These are phyloP conservation scores for Debaryomyces fabryi DNA, from an alignment of 1,139 yeast genomes.

Conservation along the genomic window DNA sequence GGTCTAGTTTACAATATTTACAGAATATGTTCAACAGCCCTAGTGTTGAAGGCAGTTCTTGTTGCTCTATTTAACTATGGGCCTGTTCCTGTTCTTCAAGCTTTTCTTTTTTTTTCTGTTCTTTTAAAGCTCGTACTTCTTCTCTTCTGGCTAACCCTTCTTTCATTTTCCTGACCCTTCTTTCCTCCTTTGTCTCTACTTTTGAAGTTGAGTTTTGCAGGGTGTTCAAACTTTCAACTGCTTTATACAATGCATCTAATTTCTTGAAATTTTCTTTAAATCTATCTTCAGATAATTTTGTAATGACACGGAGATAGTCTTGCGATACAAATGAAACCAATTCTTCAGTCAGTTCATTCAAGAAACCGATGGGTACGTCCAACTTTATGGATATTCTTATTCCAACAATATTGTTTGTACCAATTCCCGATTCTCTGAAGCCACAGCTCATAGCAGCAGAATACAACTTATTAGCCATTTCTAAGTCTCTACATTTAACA, in stretches of 20 bases:
- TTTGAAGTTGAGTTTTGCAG: slow-evolving; percentile 10
- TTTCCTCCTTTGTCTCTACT: slow-evolving; percentile 51
- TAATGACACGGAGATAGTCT: slow-evolving; percentile 51
- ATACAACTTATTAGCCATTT: slow-evolving; percentile 62
- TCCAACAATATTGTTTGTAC: slow-evolving; percentile 77
- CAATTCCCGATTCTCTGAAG: slow-evolving; percentile 85
- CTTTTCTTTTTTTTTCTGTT: slow-evolving; percentile 18
- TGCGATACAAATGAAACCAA: slow-evolving; percentile 49
- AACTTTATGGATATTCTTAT: slow-evolving; percentile 70
- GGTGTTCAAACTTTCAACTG: slow-evolving; percentile 36
- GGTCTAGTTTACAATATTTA: background rate
- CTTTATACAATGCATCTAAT: slow-evolving; percentile 48
- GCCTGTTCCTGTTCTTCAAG: slow-evolving; percentile 10
- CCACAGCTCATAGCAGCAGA: slow-evolving; percentile 82
- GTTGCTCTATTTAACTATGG: background rate
- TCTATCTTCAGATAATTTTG: slow-evolving; percentile 56
- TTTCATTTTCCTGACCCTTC: slow-evolving; percentile 57
- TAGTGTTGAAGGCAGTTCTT: background rate
- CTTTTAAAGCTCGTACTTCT: slow-evolving; percentile 28
- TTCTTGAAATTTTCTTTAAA: slow-evolving; percentile 65
- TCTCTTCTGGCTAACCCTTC: slow-evolving; percentile 63
- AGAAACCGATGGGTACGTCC: slow-evolving; percentile 73
- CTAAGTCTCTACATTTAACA: slow-evolving; percentile 69
- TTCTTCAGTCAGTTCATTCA: slow-evolving; percentile 29
- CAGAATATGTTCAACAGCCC: background rate